Evolutionary conservation across 2,329 filamentous ascomycete genomes (phyloP), one percentile per base, ranked within the genome.

Genomic region (Pyrenophora seminiperda): DNA sequence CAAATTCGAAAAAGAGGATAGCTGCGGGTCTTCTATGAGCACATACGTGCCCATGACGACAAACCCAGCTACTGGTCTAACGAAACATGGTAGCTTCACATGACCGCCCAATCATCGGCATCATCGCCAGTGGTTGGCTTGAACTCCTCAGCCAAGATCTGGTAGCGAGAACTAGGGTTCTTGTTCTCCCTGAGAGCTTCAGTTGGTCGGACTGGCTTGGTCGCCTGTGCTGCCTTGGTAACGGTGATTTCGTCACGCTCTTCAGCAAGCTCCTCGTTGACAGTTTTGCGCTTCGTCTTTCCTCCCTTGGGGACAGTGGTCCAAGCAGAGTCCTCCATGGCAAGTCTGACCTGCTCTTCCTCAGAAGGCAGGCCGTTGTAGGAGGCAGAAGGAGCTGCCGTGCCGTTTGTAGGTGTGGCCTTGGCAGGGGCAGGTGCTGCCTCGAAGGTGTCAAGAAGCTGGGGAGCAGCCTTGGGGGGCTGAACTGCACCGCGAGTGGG

Each of bases 291-390:
- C 68, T 81, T 79, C 56, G 76, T 74, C 76, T 85, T 85, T 65
- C 76, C 75, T 31, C 70, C 73, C 58, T 75, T 82, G 24, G 80
- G 75, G 18, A 86, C 83, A 7, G 82, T 83, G 56, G 80, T 84
- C 84, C 84, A 87, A 43, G 80, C 79, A 47, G 79, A 79, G 37
- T 65, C 62, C 76, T 74, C 72, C 62, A 77, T 71, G 11, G 74
- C 74, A 51, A 81, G 73, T 37, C 79, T 78, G 65, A 85, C 72
- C 68, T 86, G 83, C 66, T 85, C 83, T 56, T 86, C 83, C 67
- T 86, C 83, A 3, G 81, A 81, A 13, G 80, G 81, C 31, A 83
- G 71, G 45, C 76, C 76, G 33, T 76, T 73, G 75, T 76, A 81
- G 47, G 66, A 58, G 55, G 63, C 52, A 18, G 73, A 68, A n/a